Base-by-base conservation (phyloP, 345 rosid species). In the Citrus mangshanensis region DNA sequence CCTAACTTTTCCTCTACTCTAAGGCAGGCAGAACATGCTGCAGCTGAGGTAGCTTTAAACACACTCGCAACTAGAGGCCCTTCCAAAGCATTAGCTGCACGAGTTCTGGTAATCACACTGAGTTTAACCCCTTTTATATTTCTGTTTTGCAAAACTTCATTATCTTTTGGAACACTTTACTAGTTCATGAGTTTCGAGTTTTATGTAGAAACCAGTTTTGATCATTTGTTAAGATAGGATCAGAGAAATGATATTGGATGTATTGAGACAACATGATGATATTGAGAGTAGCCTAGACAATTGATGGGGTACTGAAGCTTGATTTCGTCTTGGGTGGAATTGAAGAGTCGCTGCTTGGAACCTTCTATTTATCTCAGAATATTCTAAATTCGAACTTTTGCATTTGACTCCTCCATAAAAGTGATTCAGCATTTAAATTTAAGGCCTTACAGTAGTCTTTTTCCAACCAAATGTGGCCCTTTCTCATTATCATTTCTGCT, bases 1-100 rank as follows among this genome's bases (percentile, higher is more conserved):
- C 94, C 94, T 22, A 73, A 81, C 37, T 91, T 90, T 79, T 89
- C 91, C 78, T 88, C 88, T 38, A 91, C 95, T 78, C 84, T 93
- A 76, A 89, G 94, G 86, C 94, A 89, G 78, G 94, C 95, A 34
- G 94, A 93, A 68, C 97, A 93, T 83, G 90, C 93, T 46, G 97
- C 95, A 38, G 94, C 97, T 59, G 93, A 93, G 88, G 87, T 93
- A 63, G 93, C 97, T 34, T 85, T 93, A 60, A 88, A 76, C 79
- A 86, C 91, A 18, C 92, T 93, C 66, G 90, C 95, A 61, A 82
- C 82, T 51, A 84, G 90, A 79, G 92, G 90, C 66, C 94, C 94
- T 78, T 88, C 93, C 16, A 92, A 79, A 70, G 82, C 89, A 14
- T 69, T 90, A 64, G 89, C 94, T 68, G 91, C 98, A 66, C 89